A percentile compares a stretch with the other conserved stretches of the same genome.
These are phyloP conservation scores for Lasiodiplodia citricola DNA, from an alignment of 2,329 filamentous ascomycete genomes.

Conservation along the genomic window DNA sequence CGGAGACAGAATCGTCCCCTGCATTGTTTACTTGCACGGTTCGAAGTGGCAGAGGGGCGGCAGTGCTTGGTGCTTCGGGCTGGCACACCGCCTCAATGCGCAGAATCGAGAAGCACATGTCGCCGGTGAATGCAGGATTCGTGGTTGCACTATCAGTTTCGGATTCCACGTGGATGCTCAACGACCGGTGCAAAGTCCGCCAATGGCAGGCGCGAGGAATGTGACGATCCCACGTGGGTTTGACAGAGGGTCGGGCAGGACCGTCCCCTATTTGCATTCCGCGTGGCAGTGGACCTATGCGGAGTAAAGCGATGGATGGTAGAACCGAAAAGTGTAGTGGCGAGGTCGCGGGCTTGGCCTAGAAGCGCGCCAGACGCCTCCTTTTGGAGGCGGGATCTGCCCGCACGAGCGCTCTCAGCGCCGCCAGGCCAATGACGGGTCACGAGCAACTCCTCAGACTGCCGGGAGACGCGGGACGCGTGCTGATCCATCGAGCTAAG, in stretches of 20 bases:
- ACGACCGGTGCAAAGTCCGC: neutral
- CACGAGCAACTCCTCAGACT: neutral
- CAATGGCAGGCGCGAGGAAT: neutral
- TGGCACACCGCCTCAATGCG: neutral
- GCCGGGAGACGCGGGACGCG: conserved; percentile 1
- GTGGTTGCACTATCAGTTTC: neutral
- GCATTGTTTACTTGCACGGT: too few relatives aligned
- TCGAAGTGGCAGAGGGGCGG: neutral
- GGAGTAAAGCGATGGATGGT: too few relatives aligned
- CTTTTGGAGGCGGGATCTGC: neutral
- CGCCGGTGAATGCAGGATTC: neutral
- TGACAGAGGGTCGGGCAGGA: too few relatives aligned
- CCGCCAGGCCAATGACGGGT: neutral
- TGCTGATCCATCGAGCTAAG: conserved; percentile 1
- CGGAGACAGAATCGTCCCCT: too few relatives aligned
- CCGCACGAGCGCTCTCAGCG: neutral
- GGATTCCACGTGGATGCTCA: neutral
- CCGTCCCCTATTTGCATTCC: too few relatives aligned
- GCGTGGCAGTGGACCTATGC: too few relatives aligned
- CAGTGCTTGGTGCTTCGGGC: neutral
- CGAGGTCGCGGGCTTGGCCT: neutral
- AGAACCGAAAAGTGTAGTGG: too few relatives aligned
- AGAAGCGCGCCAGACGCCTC: neutral
- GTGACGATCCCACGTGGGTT: neutral
- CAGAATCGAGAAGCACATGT: neutral